These are phyloP conservation scores for Lavandula angustifolia DNA, from an alignment of 257 asterid genomes.

Conservation along the genomic window DNA sequence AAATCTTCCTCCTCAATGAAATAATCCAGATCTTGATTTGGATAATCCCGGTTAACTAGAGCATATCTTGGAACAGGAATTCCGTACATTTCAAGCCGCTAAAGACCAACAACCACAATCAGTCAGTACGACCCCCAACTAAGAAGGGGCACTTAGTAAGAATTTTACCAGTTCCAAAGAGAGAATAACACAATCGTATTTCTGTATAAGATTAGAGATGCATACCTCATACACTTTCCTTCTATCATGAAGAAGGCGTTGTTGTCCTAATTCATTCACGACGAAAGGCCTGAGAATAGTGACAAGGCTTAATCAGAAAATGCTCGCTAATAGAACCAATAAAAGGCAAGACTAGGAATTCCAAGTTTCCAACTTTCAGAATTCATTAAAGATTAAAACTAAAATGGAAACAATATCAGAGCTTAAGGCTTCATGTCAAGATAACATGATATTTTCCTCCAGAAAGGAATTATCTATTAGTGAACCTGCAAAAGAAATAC, in stretches of 20 bases:
- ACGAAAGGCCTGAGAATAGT: constrained; percentile 77
- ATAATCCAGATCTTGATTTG: constrained; percentile 85
- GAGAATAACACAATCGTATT: neutral
- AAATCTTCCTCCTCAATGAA: constrained; percentile 95
- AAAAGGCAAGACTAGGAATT: constrained; percentile 5
- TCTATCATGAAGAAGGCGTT: constrained; percentile 94
- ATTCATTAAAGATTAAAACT: constrained; percentile 10
- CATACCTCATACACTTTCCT: constrained; percentile 96
- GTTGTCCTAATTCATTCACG: constrained; percentile 87
- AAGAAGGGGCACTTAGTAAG: constrained; percentile 15
- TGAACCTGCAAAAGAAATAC: constrained; percentile 15
- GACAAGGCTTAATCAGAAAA: constrained; percentile 27
- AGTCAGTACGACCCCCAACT: constrained; percentile 11
- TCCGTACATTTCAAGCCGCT: constrained; percentile 91
- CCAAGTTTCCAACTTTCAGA: constrained; percentile 10
- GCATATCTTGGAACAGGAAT: constrained; percentile 97
- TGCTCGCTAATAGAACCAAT: neutral
- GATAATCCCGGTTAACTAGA: constrained; percentile 82
- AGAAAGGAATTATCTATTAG: neutral
- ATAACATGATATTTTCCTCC: constrained; percentile 17
- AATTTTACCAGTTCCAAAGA: constrained; percentile 3
- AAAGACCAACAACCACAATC: constrained; percentile 27
- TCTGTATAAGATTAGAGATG: constrained; percentile 27
- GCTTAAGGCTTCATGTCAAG: constrained; percentile 8
- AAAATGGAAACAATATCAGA: constrained; percentile 20